phyloP scores from a whole-genome alignment of 1,139 yeast genomes.

The Yamadazyma taylorii region DNA sequence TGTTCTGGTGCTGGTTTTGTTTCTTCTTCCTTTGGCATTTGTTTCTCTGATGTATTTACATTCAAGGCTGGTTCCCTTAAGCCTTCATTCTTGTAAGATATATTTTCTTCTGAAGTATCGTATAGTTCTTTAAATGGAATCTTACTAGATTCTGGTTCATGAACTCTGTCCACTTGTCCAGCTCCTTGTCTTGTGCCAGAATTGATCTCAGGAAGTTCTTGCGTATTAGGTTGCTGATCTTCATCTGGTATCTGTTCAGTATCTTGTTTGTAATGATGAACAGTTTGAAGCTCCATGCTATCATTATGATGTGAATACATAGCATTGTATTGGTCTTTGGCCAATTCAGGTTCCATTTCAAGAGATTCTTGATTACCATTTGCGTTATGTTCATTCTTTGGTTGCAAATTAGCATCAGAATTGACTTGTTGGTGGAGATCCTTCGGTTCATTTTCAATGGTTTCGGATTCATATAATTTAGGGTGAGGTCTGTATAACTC shows the following conservation, averaged over 20 bases:
- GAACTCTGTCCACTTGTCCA: too few relatives aligned
- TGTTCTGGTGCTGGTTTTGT: neutral
- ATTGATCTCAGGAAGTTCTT: neutral
- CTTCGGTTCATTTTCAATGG: neutral
- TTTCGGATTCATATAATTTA: constrained; percentile 9
- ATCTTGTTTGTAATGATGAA: constrained; percentile 4
- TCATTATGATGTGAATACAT: neutral
- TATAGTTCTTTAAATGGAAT: constrained; percentile 15
- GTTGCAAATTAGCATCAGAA: too few relatives aligned
- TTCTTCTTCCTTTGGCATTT: neutral
- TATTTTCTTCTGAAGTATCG: constrained; percentile 14
- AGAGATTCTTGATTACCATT: constrained; percentile 2
- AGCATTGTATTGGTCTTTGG: constrained; percentile 3
- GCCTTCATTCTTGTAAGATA: too few relatives aligned
- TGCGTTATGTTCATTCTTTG: neutral
- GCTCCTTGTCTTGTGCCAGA: too few relatives aligned
- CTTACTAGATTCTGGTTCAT: neutral
- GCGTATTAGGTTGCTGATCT: neutral
- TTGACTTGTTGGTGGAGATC: too few relatives aligned
- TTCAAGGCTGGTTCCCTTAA: too few relatives aligned
- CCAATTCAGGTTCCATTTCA: constrained; percentile 12
- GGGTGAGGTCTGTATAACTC: constrained; percentile 21
- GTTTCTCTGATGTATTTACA: too few relatives aligned
- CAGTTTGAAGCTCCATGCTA: constrained; percentile 6
- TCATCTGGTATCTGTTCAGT: neutral